Conservation (phyloP, 352 stramenopile genomes). For the Phytopythium chamaehyphon region DNA sequence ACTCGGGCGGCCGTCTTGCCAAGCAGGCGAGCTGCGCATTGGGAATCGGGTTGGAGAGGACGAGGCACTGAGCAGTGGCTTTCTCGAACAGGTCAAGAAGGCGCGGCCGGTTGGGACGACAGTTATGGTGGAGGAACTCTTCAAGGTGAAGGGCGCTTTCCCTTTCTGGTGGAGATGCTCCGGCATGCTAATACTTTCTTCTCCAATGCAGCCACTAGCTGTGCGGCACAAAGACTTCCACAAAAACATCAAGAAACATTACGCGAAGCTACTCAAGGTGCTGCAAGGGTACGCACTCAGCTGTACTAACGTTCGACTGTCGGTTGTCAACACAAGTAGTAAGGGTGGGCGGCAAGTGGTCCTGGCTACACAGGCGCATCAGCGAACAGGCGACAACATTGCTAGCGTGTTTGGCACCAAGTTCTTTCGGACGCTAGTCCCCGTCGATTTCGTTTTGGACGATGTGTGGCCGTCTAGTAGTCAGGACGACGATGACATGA, state of each 20-base stretch:
- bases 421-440: constrained; percentile 80
- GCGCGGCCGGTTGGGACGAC: constrained; percentile 90
- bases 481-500: constrained; percentile 10
- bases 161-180: constrained; percentile 5
- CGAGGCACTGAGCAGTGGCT: not conserved
- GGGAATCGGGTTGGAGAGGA: not conserved
- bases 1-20: constrained; percentile 57
- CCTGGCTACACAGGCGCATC: constrained; percentile 62
- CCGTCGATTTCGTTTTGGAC: constrained; percentile 70
- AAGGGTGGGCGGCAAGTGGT: constrained; percentile 56
- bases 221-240: constrained; percentile 93
- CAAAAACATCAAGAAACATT: constrained; percentile 93
- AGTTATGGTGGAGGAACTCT: constrained; percentile 90
- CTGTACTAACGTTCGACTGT: constrained; percentile 53
- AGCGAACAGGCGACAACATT: constrained; percentile 80
- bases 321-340: constrained; percentile 44
- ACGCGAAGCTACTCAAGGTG: constrained; percentile 88
- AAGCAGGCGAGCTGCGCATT: constrained; percentile 15
- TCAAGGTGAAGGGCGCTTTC: constrained; percentile 42
- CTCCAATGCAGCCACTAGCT: constrained; percentile 60
- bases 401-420: constrained; percentile 90
- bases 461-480: constrained; percentile 9
- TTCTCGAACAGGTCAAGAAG: constrained; percentile 32
- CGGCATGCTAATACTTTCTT: not conserved
- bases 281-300: constrained; percentile 85